Base-by-base conservation (phyloP, 257 asterid species). In the Solanum corneliomulleri region DNA sequence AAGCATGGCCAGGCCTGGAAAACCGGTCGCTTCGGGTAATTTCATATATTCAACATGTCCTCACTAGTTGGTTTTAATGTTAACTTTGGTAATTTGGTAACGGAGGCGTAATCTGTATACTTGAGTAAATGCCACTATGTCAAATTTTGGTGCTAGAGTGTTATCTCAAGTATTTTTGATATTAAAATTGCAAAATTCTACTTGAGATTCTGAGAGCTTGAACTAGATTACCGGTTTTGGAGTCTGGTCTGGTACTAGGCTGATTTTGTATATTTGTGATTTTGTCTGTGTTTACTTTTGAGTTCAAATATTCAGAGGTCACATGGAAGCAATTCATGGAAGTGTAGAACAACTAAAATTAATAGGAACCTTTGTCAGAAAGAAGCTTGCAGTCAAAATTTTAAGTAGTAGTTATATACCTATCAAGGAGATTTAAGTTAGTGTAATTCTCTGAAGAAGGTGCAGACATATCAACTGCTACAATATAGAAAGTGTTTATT, bases 1-100 rank as follows among this genome's bases (percentile, higher is more conserved):
- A 96, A 96, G 85, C 98, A 92, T 52, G 93, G 92, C 29, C 96
- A 95, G 87, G 94, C 97, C 72, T 94, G 97, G 97, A 96, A 96
- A 89, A 96, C 98, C 25, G 99, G 99, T 20, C 95, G 99, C 77
- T 96, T 95, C 90, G 99, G 98, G 99, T 96, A 94, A 87, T 25
- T 87, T 49, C 39, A 37, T 74, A 21, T 21, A 37, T 74, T 74
- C 31, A 74, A 39, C n/a, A 20, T 35, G 76, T 69, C 10, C 75
- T 71, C 47, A 18, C 45, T 71, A 21, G 81, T 74, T 74, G 49
- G 52, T 21, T 37, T 23, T 37, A 39, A 39, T 39, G 82, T 74
- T 20, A 39, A 23, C 52, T 74, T 74, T 23, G 52, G 31, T 37
- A 72, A 35, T 20, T 31, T 72, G 80, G 45, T 37, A 37, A 21